These are phyloP conservation scores for Flammula alnicola DNA, from an alignment of 1,284 basidiomycete species.

Conservation along the genomic window DNA sequence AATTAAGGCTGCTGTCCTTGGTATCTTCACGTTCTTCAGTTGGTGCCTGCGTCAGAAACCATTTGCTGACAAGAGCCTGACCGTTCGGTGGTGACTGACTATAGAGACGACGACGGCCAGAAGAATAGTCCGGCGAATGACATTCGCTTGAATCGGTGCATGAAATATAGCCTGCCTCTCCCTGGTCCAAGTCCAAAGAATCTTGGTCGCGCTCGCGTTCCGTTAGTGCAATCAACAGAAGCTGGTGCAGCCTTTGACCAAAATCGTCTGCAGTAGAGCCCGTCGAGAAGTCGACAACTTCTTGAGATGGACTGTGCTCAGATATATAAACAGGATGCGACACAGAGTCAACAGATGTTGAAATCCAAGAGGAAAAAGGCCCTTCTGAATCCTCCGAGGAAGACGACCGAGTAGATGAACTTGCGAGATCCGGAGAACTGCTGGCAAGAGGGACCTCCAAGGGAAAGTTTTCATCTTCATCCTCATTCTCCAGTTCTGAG, in stretches of 20 bases:
- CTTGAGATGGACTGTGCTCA: background rate
- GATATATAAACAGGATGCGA: slow-evolving; percentile 5
- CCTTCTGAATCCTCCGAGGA: slow-evolving; percentile 6
- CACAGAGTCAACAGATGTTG: slow-evolving; percentile 8
- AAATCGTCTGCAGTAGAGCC: slow-evolving; percentile 10
- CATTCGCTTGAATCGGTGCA: background rate
- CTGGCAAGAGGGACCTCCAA: slow-evolving; percentile 24
- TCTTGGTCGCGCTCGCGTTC: slow-evolving; percentile 13
- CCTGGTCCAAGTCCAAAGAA: background rate
- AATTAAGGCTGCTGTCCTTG: background rate
- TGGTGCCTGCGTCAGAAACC: background rate
- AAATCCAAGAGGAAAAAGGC: background rate
- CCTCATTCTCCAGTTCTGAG: slow-evolving; percentile 1
- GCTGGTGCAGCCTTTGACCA: slow-evolving; percentile 16
- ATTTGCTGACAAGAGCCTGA: too few relatives aligned
- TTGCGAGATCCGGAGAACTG: slow-evolving; percentile 25
- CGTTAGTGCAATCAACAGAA: slow-evolving; percentile 19
- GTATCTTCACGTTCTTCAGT: background rate
- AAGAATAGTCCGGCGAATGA: too few relatives aligned
- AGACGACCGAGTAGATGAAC: slow-evolving; percentile 21
- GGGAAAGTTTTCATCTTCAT: slow-evolving; percentile 4
- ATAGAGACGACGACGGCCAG: too few relatives aligned
- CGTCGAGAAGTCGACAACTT: background rate
- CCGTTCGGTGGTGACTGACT: too few relatives aligned
- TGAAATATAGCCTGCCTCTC: background rate